phyloP scores from a whole-genome alignment of 1,284 basidiomycete genomes.

The Lentinula novae-zelandiae region DNA sequence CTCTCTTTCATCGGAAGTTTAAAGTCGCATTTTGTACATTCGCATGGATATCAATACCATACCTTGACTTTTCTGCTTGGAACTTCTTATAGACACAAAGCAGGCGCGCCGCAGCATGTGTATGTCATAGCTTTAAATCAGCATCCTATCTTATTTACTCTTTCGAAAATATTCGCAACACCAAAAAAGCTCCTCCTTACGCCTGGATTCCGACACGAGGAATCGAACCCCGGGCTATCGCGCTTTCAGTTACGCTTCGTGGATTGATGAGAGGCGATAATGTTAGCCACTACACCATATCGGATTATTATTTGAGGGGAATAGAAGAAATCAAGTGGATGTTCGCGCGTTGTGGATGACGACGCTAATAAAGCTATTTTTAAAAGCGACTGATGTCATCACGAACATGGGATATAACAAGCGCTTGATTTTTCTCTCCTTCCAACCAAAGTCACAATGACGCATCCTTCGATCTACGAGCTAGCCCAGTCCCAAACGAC shows the following conservation, averaged over 20 bases:
- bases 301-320: background rate
- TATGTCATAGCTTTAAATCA: too few relatives aligned
- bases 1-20: too few relatives aligned
- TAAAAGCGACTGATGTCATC: background rate
- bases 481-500: constrained; percentile 15
- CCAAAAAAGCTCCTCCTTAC: background rate
- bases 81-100: too few relatives aligned
- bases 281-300: background rate
- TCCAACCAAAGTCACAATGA: background rate
- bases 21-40: too few relatives aligned
- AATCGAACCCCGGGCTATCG: background rate
- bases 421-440: background rate
- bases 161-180: too few relatives aligned
- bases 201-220: background rate
- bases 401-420: background rate
- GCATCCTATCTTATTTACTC: too few relatives aligned
- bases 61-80: too few relatives aligned
- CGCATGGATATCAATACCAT: too few relatives aligned
- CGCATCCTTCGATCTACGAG: constrained; percentile 16
- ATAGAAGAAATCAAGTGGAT: too few relatives aligned
- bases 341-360: too few relatives aligned
- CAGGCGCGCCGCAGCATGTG: too few relatives aligned
- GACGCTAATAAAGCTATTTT: too few relatives aligned
- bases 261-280: background rate
- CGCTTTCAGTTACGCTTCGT: background rate